Evolutionary conservation across 208 protist species (phyloP), one percentile per base, ranked within the genome.

Genomic region (Leishmania turanica): DNA sequence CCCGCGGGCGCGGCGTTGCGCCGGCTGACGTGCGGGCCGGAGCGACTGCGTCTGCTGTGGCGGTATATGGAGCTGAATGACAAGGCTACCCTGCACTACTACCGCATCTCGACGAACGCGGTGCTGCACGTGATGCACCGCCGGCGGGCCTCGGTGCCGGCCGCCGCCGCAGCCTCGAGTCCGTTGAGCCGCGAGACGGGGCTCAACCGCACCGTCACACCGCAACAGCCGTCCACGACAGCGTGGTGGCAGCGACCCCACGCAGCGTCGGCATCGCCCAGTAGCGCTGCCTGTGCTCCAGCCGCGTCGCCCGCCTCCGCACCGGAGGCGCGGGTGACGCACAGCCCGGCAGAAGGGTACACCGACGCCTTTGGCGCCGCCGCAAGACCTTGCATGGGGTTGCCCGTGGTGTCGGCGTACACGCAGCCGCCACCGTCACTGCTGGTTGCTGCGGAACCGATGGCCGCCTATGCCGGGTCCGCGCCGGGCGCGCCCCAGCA

Each of bases 51-150:
- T n/a, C 83, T 97, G 56, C 72, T 96, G 74, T 97, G 92, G 91
- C 88, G 94, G 34, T 97, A 97, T 83, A 91, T 93, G 86, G 94
- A 96, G 84, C 92, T 97, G 40, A 95, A 95, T 80, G 91, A 97
- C 86, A 88, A 87, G 74, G 92, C 94, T 19, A 92, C 89, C 4
- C 82, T 97, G 77, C 89, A 92, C 81, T 96, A 96, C 84, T 96
- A 97, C 86, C 91, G 92, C 74, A 80, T 97, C 45, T 88, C 90
- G 37, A 95, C 94, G 2, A 97, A 97, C 79, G 81, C 91, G 47
- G 88, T 90, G 80, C 77, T 97, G 34, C 79, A 88, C 15, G 86
- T 89, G 75, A 83, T 87, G 79, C 83, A 84, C 74, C 80, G 78
- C 66, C 75, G 56, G 34, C 84, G 84, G 5, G 70, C 77, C 15